Base-by-base conservation (phyloP, 495 filamentous ascomycete species). In the Penicillium simplicissimum region DNA sequence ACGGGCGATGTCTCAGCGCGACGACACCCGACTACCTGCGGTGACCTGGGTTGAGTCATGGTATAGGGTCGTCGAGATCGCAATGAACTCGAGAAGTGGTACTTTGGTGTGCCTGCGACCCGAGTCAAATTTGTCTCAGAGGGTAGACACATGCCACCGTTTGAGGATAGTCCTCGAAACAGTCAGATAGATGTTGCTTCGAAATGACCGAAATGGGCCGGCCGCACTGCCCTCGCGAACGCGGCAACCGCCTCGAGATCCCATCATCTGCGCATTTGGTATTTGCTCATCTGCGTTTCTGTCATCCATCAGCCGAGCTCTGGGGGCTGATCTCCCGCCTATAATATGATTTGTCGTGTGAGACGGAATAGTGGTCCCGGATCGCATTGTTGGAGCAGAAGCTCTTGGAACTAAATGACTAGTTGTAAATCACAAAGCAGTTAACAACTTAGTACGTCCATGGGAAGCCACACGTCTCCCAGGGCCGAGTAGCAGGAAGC, bases 401-500 rank as follows among this genome's bases (percentile, higher is more conserved):
- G 3, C 31, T 8, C 31, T 31, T 31, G 21, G 4, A 31, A 49
- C 11, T 49, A 49, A 23, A 23, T 19, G 9, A 49, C 23, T 49
- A 49, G 45, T 19, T 19, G 9, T 49, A 23, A 49, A 14, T 19
- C 14, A 13, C 23, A 25, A 31, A 49, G 7, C 23, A 14, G 40
- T 55, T 28, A 28, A 3, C 23, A 25, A 3, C n/a, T 25, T 1
- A 25, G 15, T 19, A 28, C n/a, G 25, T 36, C 23, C 2, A 37
- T 45, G 42, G 28, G 33, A 37, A 28, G 52, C 36, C 42, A 49
- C 23, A 31, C 23, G 55, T 17, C 33, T 38, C 5, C 33, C 28
- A 45, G 8, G 42, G 49, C 17, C 11, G 38, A 58, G 48, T 52
- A n/a, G 58, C 58, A 52, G 58, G 38, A 61, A 55, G 52, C 58